Evolutionary conservation across 176 grass and related monocot genomes (phyloP).

Genomic region (Poa pratensis): DNA sequence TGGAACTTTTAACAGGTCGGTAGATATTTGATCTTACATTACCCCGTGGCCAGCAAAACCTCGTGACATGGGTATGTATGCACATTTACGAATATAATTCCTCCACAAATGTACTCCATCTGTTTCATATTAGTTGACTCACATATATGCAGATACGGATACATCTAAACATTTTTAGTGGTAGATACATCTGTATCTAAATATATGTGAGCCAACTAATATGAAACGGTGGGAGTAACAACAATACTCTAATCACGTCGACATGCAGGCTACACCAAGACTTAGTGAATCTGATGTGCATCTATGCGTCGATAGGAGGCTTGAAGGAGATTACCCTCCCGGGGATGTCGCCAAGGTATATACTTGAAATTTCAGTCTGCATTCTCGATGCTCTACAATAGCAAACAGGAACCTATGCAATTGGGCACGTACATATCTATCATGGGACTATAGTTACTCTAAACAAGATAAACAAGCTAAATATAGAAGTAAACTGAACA

Average conservation of each 20-base stretch:
- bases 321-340: neutral
- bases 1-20: slow-evolving; percentile 76
- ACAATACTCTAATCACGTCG: neutral
- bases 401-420: too few species aligned
- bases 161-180: too few species aligned
- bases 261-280: neutral
- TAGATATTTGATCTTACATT: slow-evolving; percentile 57
- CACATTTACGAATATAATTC: neutral
- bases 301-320: neutral
- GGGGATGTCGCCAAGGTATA: neutral
- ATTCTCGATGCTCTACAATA: neutral
- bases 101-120: neutral
- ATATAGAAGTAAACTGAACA: too few species aligned
- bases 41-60: slow-evolving; percentile 55
- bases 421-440: too few species aligned
- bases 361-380: neutral
- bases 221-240: neutral
- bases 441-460: too few species aligned
- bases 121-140: too few species aligned
- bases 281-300: neutral
- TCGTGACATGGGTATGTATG: slow-evolving; percentile 67
- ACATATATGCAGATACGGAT: too few species aligned
- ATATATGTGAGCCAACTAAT: too few species aligned
- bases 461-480: too few species aligned
- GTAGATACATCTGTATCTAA: too few species aligned